Evolutionary conservation across 169 alveolate species (phyloP).

Genomic region (Plasmodium vivax): DNA sequence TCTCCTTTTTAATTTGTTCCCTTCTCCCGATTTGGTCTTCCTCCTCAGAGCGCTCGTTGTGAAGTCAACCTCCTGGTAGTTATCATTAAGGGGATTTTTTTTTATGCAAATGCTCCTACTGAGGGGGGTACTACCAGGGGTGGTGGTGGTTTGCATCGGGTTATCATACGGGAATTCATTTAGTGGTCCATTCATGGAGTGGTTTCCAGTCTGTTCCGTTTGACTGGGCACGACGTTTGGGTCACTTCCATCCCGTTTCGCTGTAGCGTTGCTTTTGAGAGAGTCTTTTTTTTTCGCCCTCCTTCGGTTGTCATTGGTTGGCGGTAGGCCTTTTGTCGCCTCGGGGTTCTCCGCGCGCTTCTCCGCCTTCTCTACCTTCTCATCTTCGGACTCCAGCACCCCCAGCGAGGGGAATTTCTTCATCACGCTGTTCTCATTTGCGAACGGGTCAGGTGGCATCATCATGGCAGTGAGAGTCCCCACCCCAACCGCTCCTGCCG

Average conservation of each 20-base stretch:
- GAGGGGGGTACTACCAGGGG: not conserved
- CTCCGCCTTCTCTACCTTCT: not conserved
- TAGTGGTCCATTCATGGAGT: not conserved
- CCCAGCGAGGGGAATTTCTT: not conserved
- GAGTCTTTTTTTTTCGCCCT: not conserved
- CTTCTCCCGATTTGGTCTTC: not conserved
- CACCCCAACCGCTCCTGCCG: not conserved
- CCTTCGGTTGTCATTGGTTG: not conserved
- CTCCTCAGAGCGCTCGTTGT: not conserved
- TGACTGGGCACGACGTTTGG: not conserved
- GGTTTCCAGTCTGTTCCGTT: not conserved
- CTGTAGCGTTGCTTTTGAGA: not conserved
- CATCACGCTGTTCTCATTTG: not conserved
- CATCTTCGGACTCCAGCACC: not conserved
- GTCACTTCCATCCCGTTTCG: not conserved
- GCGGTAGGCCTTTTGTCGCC: not conserved
- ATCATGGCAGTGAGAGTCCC: not conserved
- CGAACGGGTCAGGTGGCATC: not conserved
- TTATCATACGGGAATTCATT: not conserved
- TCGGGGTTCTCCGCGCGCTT: not conserved
- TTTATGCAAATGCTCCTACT: not conserved
- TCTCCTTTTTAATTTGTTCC: not conserved
- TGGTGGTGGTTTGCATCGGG: not conserved
- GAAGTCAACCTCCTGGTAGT: conserved; percentile 20
- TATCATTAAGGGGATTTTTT: not conserved